Evolutionary conservation across 139 green algal genomes (phyloP).

Genomic region (Chlorella ohadii): DNA sequence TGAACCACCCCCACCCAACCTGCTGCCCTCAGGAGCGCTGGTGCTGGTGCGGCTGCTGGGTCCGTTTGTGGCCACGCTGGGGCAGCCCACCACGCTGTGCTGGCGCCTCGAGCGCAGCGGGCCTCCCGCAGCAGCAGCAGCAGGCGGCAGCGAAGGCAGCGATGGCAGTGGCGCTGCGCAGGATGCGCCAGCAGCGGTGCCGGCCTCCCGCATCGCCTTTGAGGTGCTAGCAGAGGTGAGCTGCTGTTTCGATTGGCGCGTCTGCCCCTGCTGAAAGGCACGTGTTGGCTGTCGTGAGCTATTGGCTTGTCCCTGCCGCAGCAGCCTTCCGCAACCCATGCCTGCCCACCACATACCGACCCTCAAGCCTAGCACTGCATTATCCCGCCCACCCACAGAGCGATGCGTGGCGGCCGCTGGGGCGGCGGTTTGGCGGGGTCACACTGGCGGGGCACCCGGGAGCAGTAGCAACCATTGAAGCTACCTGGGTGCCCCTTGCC

Average conservation of each 20-base stretch:
- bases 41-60: conserved; percentile 57
- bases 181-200: background rate
- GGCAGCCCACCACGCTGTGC: conserved; percentile 55
- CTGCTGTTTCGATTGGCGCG: too few species aligned
- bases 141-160: background rate
- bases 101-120: conserved; percentile 61
- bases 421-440: conserved; percentile 28
- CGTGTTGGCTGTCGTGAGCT: too few species aligned
- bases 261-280: too few species aligned
- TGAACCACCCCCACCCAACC: too few species aligned
- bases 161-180: background rate
- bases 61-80: conserved; percentile 52
- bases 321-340: too few species aligned
- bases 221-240: conserved; percentile 44
- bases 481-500: conserved; percentile 53
- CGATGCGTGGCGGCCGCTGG: conserved; percentile 41
- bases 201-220: conserved; percentile 30
- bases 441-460: conserved; percentile 29
- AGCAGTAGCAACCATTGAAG: conserved; percentile 55
- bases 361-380: too few species aligned
- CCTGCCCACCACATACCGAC: too few species aligned
- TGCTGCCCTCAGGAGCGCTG: conserved; percentile 15
- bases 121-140: background rate
- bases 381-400: too few species aligned
- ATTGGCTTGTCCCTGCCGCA: too few species aligned